Conservation (phyloP, 192 early-diverging fungal genomes). For the Entophlyctis helioformis region DNA sequence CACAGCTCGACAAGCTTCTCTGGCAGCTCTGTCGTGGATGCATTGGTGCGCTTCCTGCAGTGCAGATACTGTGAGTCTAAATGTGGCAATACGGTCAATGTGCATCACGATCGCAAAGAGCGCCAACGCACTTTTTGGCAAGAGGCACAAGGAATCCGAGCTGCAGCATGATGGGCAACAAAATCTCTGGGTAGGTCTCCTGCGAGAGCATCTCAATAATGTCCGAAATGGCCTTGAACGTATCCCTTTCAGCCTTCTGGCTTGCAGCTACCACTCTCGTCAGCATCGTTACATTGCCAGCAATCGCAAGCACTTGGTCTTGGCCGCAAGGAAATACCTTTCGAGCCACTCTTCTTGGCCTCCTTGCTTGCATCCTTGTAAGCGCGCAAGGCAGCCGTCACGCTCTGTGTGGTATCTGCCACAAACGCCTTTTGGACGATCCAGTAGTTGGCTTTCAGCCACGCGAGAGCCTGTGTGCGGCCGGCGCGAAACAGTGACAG, state of each 20-base stretch:
- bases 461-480: constrained; percentile 28
- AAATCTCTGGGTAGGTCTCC: constrained; percentile 23
- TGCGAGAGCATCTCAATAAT: constrained; percentile 9
- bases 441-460: constrained; percentile 41
- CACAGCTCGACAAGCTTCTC: constrained; percentile 6
- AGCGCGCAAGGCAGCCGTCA: constrained; percentile 5
- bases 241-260: neutral
- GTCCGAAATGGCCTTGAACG: constrained; percentile 10
- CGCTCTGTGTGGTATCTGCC: constrained; percentile 10
- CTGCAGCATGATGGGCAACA: constrained; percentile 18
- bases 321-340: no score
- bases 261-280: neutral
- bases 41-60: constrained; percentile 1
- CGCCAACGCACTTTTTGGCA: constrained; percentile 5
- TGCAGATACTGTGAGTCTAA: neutral
- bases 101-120: neutral
- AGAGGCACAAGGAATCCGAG: constrained; percentile 20
- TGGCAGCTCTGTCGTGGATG: neutral
- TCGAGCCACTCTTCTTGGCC: constrained; percentile 3
- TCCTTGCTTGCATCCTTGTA: constrained; percentile 8
- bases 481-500: constrained; percentile 25
- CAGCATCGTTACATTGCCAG: neutral
- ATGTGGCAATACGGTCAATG: constrained; percentile 3
- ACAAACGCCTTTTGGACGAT: constrained; percentile 20
- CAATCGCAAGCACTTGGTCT: neutral